A percentile compares a stretch with the other conserved stretches of the same genome.
Evolutionary conservation across 176 grass and related monocot genomes (phyloP).

Genomic region (Otatea glauca): DNA sequence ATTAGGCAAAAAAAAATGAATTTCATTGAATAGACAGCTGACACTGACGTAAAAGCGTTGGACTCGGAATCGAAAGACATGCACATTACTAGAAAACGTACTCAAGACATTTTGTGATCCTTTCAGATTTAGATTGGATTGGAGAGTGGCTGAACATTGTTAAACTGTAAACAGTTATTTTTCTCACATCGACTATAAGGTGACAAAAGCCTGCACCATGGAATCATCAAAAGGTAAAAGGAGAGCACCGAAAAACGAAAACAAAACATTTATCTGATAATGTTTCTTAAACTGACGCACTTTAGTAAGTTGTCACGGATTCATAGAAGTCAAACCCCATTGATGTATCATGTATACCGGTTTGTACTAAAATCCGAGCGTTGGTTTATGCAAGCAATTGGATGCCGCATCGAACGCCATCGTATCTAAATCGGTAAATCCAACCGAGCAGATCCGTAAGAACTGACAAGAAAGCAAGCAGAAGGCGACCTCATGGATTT

Average conservation of each 20-base stretch:
- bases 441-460: constrained; percentile 17
- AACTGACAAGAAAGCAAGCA: background rate
- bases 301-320: background rate
- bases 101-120: background rate
- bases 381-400: background rate
- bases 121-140: background rate
- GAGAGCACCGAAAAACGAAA: background rate
- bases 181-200: background rate
- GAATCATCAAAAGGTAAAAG: constrained; percentile 14
- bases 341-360: background rate
- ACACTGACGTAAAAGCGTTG: background rate
- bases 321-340: background rate
- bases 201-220: background rate
- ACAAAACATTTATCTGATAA: background rate
- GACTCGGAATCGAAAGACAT: background rate
- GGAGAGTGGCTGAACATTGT: background rate
- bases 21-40: background rate
- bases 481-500: background rate
- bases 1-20: background rate
- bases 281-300: background rate
- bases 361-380: background rate
- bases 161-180: background rate
- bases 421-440: background rate
- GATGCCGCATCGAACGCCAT: background rate
- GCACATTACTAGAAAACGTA: background rate